A percentile compares a stretch with the other conserved stretches of the same genome.
phyloP scores from a whole-genome alignment of 805 yeast genomes.

The Myxozyma melibiosi region DNA sequence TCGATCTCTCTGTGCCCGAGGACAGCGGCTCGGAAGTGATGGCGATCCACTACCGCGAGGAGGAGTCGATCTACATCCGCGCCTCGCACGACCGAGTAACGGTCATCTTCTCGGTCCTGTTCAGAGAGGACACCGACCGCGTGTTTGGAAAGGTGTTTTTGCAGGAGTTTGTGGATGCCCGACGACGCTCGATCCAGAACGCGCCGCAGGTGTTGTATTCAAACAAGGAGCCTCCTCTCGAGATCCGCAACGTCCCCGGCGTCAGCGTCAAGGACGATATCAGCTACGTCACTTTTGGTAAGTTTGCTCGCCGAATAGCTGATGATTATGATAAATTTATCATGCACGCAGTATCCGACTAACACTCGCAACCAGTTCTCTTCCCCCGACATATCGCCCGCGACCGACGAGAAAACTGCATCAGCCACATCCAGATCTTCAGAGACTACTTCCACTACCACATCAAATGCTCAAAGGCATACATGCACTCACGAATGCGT shows the following conservation, averaged over 20 bases:
- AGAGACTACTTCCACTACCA: slow-evolving; percentile 98
- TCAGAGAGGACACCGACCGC: slow-evolving; percentile 96
- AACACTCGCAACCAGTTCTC: slow-evolving; percentile 37
- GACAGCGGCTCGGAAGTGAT: slow-evolving; percentile 57
- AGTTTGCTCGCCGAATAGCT: slow-evolving; percentile 22
- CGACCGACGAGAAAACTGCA: slow-evolving; percentile 68
- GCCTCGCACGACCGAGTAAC: slow-evolving; percentile 97
- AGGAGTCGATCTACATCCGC: slow-evolving; percentile 85
- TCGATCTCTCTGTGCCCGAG: slow-evolving; percentile 47
- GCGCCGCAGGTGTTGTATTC: slow-evolving; percentile 97
- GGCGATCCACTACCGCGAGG: slow-evolving; percentile 84
- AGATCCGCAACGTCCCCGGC: slow-evolving; percentile 55
- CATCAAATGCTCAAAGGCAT: slow-evolving; percentile 97
- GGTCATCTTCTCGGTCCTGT: slow-evolving; percentile 89
- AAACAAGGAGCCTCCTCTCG: slow-evolving; percentile 90
- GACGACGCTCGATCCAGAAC: slow-evolving; percentile 85
- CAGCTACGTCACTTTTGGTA: slow-evolving; percentile 61
- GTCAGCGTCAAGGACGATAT: slow-evolving; percentile 47
- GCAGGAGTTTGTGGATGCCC: slow-evolving; percentile 52
- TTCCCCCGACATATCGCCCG: slow-evolving; percentile 61
- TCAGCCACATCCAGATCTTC: slow-evolving; percentile 87
- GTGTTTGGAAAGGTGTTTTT: slow-evolving; percentile 84
- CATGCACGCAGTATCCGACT: too few relatives aligned
- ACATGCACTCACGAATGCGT: slow-evolving; percentile 98
- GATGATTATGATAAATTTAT: background rate